Conservation (phyloP, 495 filamentous ascomycete genomes). For the Lophium mytilinum region DNA sequence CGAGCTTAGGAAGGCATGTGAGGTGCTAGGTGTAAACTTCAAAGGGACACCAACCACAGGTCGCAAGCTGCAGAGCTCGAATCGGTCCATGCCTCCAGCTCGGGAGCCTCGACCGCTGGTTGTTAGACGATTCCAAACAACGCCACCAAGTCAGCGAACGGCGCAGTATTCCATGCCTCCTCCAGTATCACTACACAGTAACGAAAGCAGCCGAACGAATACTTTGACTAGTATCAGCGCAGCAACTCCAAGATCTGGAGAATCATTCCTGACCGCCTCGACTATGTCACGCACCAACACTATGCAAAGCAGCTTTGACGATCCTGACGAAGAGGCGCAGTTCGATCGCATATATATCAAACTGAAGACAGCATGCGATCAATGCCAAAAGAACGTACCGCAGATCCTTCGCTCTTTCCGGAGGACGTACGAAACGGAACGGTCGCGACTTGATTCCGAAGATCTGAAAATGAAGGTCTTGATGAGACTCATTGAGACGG, state of each 20-base stretch:
- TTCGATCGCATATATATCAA: constrained; percentile 76
- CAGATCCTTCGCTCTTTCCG: constrained; percentile 55
- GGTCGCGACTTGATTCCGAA: constrained; percentile 20
- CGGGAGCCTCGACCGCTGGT: constrained; percentile 20
- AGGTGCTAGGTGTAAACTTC: constrained; percentile 19
- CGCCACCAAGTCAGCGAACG: constrained; percentile 16
- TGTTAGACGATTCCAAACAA: constrained; percentile 19
- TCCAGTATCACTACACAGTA: constrained; percentile 38
- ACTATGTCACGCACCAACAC: constrained; percentile 42
- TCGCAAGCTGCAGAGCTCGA: constrained; percentile 29
- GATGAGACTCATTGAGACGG: constrained; percentile 42
- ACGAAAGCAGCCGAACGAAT: constrained; percentile 35
- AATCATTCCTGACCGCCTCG: constrained; percentile 56
- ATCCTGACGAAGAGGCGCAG: constrained; percentile 64
- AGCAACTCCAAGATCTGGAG: constrained; percentile 66
- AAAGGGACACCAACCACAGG: constrained; percentile 30
- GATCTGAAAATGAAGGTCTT: constrained; percentile 32
- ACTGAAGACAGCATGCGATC: constrained; percentile 57
- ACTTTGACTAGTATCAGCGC: constrained; percentile 44
- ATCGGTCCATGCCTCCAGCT: constrained; percentile 6
- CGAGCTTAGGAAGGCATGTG: constrained; percentile 22
- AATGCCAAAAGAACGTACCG: constrained; percentile 59
- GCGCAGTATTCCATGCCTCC: constrained; percentile 20
- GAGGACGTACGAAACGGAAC: constrained; percentile 42
- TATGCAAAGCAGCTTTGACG: constrained; percentile 46